Conservation (phyloP, 331 rosid genomes). For the Cydonia oblonga region DNA sequence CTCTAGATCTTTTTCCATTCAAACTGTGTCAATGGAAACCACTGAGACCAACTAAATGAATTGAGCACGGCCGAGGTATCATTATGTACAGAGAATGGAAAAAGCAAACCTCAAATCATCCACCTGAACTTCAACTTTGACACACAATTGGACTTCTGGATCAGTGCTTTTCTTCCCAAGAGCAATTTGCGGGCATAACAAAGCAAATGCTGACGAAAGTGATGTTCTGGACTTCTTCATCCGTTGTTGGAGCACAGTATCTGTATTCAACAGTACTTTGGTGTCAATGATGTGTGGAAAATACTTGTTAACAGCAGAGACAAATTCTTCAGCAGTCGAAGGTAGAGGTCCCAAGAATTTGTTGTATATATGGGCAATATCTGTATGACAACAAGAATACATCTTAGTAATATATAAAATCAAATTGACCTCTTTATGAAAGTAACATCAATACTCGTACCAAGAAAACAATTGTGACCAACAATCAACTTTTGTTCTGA, state of each 20-base stretch:
- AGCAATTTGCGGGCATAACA: slow-evolving; percentile 68
- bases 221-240: slow-evolving; percentile 68
- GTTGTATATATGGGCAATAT: slow-evolving; percentile 67
- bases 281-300: slow-evolving; percentile 75
- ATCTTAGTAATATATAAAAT: slow-evolving; percentile 23
- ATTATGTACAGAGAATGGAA: not conserved
- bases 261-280: slow-evolving; percentile 60
- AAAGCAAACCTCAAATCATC: slow-evolving; percentile 66
- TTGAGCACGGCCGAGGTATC: not conserved
- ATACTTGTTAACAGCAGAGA: slow-evolving; percentile 52
- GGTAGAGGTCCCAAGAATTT: slow-evolving; percentile 89
- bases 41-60: not conserved
- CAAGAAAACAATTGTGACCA: slow-evolving; percentile 88
- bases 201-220: slow-evolving; percentile 58
- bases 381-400: slow-evolving; percentile 39
- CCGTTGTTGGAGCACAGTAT: slow-evolving; percentile 39
- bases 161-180: slow-evolving; percentile 31
- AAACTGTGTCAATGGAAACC: not conserved
- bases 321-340: slow-evolving; percentile 59
- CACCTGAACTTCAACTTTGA: slow-evolving; percentile 70
- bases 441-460: slow-evolving; percentile 28
- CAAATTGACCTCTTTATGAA: slow-evolving; percentile 2
- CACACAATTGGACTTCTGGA: slow-evolving; percentile 19
- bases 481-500: slow-evolving; percentile 68
- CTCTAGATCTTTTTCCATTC: not conserved